These are phyloP conservation scores for Wickerhamomyces chaumierensis DNA, from an alignment of 805 yeast species.

Conservation along the genomic window DNA sequence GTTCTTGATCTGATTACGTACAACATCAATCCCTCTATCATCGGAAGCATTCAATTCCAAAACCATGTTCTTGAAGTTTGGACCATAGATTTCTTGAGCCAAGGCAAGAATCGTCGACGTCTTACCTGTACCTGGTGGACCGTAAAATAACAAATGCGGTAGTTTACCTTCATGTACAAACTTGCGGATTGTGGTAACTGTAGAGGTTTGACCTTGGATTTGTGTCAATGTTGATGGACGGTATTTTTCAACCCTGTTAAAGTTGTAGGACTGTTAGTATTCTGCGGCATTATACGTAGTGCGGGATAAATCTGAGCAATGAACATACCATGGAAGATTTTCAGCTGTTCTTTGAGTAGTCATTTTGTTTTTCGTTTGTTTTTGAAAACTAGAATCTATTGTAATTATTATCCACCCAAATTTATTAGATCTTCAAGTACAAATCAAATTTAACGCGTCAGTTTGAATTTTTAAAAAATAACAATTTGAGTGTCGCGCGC, in stretches of 20 bases:
- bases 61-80: conserved; percentile 75
- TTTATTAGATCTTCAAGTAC: no score
- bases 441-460: no score
- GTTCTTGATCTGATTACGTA: conserved; percentile 92
- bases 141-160: conserved; percentile 90
- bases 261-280: conserved; percentile 1
- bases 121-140: conserved; percentile 93
- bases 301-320: background rate
- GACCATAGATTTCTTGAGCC: conserved; percentile 82
- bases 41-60: conserved; percentile 93
- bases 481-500: no score
- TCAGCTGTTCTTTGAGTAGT: conserved; percentile 15
- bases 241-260: conserved; percentile 79
- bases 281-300: background rate
- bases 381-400: no score
- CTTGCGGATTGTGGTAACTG: conserved; percentile 72
- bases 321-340: conserved; percentile 20
- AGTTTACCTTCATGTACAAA: conserved; percentile 75
- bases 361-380: conserved; percentile 4
- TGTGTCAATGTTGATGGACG: conserved; percentile 80
- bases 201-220: conserved; percentile 83
- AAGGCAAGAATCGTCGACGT: conserved; percentile 82
- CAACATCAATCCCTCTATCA: conserved; percentile 96
- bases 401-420: no score
- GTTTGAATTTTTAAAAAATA: no score